These are phyloP conservation scores for Coniferiporia weirii DNA, from an alignment of 1,284 basidiomycete genomes.

Conservation along the genomic window DNA sequence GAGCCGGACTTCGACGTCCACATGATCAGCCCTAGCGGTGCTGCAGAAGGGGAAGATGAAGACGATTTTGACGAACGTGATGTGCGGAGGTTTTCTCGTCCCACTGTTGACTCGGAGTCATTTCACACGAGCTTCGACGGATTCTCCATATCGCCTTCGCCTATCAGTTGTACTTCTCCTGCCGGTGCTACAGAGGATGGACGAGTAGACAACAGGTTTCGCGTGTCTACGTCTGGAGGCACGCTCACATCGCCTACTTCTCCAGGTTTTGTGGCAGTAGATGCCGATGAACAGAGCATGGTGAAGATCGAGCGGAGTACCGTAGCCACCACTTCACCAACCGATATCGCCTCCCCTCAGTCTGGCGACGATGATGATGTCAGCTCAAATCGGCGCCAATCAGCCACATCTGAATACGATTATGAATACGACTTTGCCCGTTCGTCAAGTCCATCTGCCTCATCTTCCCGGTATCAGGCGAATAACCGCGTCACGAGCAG, in stretches of 20 bases:
- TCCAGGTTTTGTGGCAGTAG: slow-evolving; percentile 1
- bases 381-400: not conserved
- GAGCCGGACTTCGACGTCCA: slow-evolving; percentile 14
- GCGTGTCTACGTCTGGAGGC: slow-evolving; percentile 8
- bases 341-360: slow-evolving; percentile 8
- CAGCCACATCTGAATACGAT: not conserved
- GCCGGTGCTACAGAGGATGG: slow-evolving; percentile 14
- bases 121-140: slow-evolving; percentile 17
- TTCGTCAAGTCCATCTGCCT: slow-evolving; percentile 16
- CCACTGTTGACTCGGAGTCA: slow-evolving; percentile 4
- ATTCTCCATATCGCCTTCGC: slow-evolving; percentile 15
- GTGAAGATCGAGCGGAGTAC: slow-evolving; percentile 14
- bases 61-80: not conserved
- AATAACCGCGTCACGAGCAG: not conserved
- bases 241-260: slow-evolving; percentile 7
- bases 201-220: slow-evolving; percentile 2
- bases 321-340: slow-evolving; percentile 9
- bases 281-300: not conserved
- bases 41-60: slow-evolving; percentile 5
- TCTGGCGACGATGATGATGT: not conserved
- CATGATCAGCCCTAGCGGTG: slow-evolving; percentile 16
- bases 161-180: slow-evolving; percentile 5
- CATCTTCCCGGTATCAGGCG: slow-evolving; percentile 13
- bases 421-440: slow-evolving; percentile 7
- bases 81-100: slow-evolving; percentile 3